Percentiles rank a stretch among this genome's conserved stretches.
Evolutionary conservation across 208 protist species (phyloP).

Genomic region (Trypanosoma brucei): DNA sequence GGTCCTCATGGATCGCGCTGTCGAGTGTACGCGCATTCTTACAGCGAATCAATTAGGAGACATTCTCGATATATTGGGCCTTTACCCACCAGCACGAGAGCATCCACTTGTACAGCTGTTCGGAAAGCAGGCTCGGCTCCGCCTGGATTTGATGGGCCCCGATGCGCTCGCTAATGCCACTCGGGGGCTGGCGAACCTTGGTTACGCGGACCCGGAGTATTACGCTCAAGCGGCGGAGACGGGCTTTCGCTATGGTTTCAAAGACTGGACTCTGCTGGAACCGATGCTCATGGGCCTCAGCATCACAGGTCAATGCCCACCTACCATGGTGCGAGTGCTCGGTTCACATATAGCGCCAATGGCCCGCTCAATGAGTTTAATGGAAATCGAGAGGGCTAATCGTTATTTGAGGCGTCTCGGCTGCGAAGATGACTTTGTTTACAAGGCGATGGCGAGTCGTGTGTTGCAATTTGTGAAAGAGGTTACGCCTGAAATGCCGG

Average conservation of each 20-base stretch:
- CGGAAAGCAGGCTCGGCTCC: conserved; percentile 63
- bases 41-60: conserved; percentile 58
- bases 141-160: conserved; percentile 70
- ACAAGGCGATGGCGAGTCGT: conserved; percentile 62
- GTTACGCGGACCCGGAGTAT: conserved; percentile 65
- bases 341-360: conserved; percentile 63
- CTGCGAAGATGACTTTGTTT: conserved; percentile 84
- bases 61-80: conserved; percentile 55
- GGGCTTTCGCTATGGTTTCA: conserved; percentile 71
- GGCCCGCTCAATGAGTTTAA: conserved; percentile 62
- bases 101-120: conserved; percentile 63
- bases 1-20: conserved; percentile 48
- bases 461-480: conserved; percentile 88
- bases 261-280: conserved; percentile 66
- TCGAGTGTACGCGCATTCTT: conserved; percentile 62
- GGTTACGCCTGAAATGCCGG: conserved; percentile 82
- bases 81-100: conserved; percentile 67
- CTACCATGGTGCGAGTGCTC: conserved; percentile 49
- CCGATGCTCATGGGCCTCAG: conserved; percentile 74
- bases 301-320: conserved; percentile 33
- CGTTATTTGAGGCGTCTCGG: conserved; percentile 61
- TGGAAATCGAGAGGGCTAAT: conserved; percentile 84
- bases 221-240: conserved; percentile 67
- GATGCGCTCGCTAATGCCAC: conserved; percentile 38
- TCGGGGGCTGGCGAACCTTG: conserved; percentile 66